Evolutionary conservation across 305 asterid species (phyloP), one percentile per base, ranked within the genome.

Genomic region (Fraxinus velutina): DNA sequence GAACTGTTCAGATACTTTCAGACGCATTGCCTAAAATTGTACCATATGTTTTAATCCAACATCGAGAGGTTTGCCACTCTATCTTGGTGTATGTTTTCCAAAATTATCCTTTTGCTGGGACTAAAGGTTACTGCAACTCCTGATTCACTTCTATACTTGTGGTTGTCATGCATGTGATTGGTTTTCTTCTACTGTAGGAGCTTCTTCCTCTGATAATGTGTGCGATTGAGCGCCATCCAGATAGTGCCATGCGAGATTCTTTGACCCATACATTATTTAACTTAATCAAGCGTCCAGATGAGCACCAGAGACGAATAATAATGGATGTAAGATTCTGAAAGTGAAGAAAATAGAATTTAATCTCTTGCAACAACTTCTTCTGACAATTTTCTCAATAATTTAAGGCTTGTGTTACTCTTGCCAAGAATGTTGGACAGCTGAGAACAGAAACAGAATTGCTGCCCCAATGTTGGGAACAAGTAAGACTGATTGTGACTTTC

Each of bases 381-480:
- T 75, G 68, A 85, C 79, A 71, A 80, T 81, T 79, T 78, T 89
- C 22, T 78, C 82, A 57, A 36, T 84, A 44, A 74, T 75, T 83
- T 85, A 89, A 96, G 99, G 99, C 99, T 82, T 94, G 99, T 85
- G 99, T 96, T 75, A 88, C 93, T 75, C 98, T 96, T 80, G 93
- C 98, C 73, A 92, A 92, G 90, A 94, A 90, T 89, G 97, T 96
- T 3, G 98, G 99, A 81, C 94, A 91, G 86, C 90, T 96, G 90
- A 90, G 99, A 87, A 94, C 98, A 37, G 98, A 96, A 92, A 94
- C 93, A 84, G 99, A 96, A 90, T 85, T 96, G 91, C 94, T 96
- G 88, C 98, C 99, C 80, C 99, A 94, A 86, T 96, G 99, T 83
- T 96, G 99, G 99, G 98, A 96, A 90, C 99, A 96, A 84, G 99